Evolutionary conservation across 805 yeast species (phyloP).

Genomic region (Starmerella khaoyaiensis): DNA sequence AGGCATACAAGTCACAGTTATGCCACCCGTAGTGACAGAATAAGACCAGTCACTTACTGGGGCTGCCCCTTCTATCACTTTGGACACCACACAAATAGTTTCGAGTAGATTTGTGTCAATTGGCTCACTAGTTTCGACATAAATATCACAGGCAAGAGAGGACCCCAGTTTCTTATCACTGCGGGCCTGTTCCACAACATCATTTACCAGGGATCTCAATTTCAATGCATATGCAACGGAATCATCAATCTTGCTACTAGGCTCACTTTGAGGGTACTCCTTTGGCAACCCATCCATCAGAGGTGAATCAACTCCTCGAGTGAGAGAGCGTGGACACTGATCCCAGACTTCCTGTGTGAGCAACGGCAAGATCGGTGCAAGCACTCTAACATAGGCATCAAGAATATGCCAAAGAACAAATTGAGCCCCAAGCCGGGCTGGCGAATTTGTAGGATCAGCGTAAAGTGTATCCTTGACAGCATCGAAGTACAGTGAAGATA

Average conservation of each 20-base stretch:
- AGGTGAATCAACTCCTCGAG: constrained; percentile 7
- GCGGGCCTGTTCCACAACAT: constrained; percentile 45
- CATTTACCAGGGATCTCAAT: constrained; percentile 39
- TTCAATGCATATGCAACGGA: constrained; percentile 33
- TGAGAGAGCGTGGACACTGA: constrained; percentile 32
- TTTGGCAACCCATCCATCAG: constrained; percentile 32
- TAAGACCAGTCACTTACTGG: constrained; percentile 25
- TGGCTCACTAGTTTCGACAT: constrained; percentile 24
- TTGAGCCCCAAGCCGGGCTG: constrained; percentile 46
- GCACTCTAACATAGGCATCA: constrained; percentile 46
- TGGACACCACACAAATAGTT: constrained; percentile 54
- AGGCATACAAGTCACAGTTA: constrained; percentile 33
- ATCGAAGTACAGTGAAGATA: constrained; percentile 79
- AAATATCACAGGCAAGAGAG: constrained; percentile 46
- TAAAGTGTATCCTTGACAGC: constrained; percentile 74
- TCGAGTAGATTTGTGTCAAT: constrained; percentile 35
- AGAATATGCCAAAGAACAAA: constrained; percentile 48
- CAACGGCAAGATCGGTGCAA: constrained; percentile 74
- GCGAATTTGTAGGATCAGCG: constrained; percentile 42
- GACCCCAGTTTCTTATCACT: constrained; percentile 35
- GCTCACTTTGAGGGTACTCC: background rate
- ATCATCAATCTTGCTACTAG: constrained; percentile 25
- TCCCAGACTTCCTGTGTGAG: constrained; percentile 85
- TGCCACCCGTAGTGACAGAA: constrained; percentile 25
- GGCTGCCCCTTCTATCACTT: constrained; percentile 31